These are phyloP conservation scores for Colletotrichum spinosum DNA, from an alignment of 2,329 filamentous ascomycete genomes.

Conservation along the genomic window DNA sequence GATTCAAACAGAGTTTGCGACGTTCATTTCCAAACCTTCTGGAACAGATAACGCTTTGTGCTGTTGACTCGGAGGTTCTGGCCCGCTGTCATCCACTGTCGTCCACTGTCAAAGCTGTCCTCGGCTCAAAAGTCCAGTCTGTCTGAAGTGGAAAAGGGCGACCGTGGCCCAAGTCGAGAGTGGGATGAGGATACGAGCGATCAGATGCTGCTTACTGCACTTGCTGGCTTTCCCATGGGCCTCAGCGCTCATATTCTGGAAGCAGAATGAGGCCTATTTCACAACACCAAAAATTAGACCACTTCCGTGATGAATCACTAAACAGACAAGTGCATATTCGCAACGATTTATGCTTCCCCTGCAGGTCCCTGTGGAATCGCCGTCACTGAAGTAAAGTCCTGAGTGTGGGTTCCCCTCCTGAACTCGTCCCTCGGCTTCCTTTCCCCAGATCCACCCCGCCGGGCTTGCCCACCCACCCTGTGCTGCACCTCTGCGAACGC, in stretches of 20 bases:
- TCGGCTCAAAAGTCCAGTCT: too few species aligned
- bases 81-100: constrained; percentile 17
- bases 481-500: too few species aligned
- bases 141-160: constrained; percentile 2
- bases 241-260: neutral
- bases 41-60: constrained; percentile 11
- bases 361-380: constrained; percentile 16
- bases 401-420: neutral
- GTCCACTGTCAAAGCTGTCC: neutral
- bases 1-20: constrained; percentile 29
- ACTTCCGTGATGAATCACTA: constrained; percentile 10
- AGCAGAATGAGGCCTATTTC: neutral
- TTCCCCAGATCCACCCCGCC: constrained; percentile 38
- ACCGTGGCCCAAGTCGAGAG: neutral
- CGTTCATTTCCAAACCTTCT: constrained; percentile 19
- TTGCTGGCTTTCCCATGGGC: too few species aligned
- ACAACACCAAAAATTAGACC: neutral
- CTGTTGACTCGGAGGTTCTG: constrained; percentile 25
- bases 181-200: constrained; percentile 10
- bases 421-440: constrained; percentile 37
- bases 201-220: too few species aligned
- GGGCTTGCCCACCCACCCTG: constrained; percentile 1
- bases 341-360: constrained; percentile 11
- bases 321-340: constrained; percentile 1
- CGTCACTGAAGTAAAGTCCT: neutral